Evolutionary conservation across 192 early-diverging fungal genomes (phyloP).

Genomic region (Dispira simplex): DNA sequence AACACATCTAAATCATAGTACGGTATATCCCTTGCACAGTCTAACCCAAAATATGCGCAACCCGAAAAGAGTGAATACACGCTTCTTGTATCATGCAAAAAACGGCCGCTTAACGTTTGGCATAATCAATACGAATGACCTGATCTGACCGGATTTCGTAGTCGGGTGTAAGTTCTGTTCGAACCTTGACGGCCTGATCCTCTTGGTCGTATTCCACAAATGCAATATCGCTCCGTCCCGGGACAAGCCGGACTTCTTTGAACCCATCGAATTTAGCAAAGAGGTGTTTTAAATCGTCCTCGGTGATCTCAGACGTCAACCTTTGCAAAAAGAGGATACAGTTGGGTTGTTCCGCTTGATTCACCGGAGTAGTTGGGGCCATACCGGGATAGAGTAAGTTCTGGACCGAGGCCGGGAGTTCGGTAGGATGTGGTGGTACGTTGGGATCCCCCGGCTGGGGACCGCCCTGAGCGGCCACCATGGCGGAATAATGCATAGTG

Average conservation of each 20-base stretch:
- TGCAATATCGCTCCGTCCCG: constrained; percentile 80
- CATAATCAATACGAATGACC: constrained; percentile 2
- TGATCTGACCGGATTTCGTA: neutral
- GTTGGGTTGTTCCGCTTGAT: constrained; percentile 67
- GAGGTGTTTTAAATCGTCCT: constrained; percentile 38
- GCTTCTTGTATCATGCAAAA: no score
- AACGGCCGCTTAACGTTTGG: constrained; percentile 10
- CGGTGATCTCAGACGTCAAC: constrained; percentile 53
- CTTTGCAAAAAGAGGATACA: constrained; percentile 88
- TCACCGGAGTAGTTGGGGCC: constrained; percentile 34
- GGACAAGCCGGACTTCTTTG: constrained; percentile 90
- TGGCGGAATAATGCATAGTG: neutral
- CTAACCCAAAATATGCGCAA: no score
- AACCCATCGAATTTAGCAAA: constrained; percentile 64
- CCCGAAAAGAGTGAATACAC: no score
- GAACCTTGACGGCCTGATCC: constrained; percentile 60
- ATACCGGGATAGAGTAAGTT: constrained; percentile 1
- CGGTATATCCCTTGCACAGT: no score
- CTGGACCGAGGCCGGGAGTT: neutral
- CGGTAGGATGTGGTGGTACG: neutral
- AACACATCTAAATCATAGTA: no score
- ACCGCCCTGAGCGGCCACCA: neutral
- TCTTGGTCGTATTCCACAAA: constrained; percentile 96
- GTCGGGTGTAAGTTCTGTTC: constrained; percentile 15
- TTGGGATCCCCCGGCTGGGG: neutral